Conservation (phyloP, 306 rosid species). For the Cicer bijugum region DNA sequence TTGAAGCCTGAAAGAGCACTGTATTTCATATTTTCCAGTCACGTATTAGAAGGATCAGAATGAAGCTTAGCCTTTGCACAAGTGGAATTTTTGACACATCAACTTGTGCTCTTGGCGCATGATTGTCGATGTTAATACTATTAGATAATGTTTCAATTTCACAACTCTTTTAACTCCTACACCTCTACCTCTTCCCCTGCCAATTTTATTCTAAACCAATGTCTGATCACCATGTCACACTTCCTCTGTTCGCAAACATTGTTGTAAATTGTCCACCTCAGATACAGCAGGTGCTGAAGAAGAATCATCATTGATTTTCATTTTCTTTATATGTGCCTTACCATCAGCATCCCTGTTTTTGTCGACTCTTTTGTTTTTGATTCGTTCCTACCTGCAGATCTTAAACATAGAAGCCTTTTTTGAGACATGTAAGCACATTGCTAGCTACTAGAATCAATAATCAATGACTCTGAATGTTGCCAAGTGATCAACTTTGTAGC, state of each 20-base stretch:
- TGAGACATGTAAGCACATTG: conserved; percentile 48
- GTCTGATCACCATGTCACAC: conserved; percentile 43
- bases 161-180: conserved; percentile 47
- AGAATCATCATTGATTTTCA: conserved; percentile 29
- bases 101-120: conserved; percentile 46
- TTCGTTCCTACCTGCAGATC: conserved; percentile 38
- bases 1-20: conserved; percentile 1
- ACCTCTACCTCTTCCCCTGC: conserved; percentile 51
- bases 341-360: conserved; percentile 48
- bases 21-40: conserved; percentile 1
- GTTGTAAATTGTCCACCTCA: conserved; percentile 42
- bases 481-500: conserved; percentile 3
- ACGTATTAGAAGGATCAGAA: conserved; percentile 26
- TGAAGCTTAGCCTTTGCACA: conserved; percentile 64
- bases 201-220: conserved; percentile 45
- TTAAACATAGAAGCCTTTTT: conserved; percentile 47
- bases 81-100: conserved; percentile 44
- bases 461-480: conserved; percentile 15
- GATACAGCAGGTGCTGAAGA: conserved; percentile 43
- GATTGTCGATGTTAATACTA: conserved; percentile 49
- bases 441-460: conserved; percentile 37
- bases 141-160: conserved; percentile 56
- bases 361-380: conserved; percentile 51
- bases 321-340: conserved; percentile 42
- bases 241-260: conserved; percentile 40